Evolutionary conservation across 148 eudicot species (phyloP), one percentile per base, ranked within the genome.

Genomic region (Nepenthes mirabilis): DNA sequence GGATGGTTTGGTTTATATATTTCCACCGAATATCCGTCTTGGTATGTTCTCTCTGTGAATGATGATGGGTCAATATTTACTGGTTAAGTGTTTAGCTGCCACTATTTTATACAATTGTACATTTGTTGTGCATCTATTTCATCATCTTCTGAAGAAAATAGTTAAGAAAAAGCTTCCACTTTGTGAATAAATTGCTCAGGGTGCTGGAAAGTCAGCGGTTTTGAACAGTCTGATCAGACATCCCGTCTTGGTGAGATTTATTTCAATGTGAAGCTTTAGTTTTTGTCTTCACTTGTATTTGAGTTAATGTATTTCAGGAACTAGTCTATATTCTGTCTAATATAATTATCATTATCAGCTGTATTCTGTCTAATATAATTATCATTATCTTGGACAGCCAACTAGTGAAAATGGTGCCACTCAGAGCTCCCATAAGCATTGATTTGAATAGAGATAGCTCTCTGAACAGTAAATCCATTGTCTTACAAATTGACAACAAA

Each of bases 391-490:
- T 57, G 59, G 60, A 57, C 80, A 91, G 97, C 97, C 97, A 67
- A 91, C 97, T 47, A 95, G 97, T 69, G 97, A 91, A 81, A 91
- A 91, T 65, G 97, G 97, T 64, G 97, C 97, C 14, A 91, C 97
- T 13, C 86, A n/a, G 97, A 57, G 97, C 97, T 65, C 97, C 97
- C 34, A 91, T 91, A 66, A 83, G 85, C 74, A 81, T 91, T 59
- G 97, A 84, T 61, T 81, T 91, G 68, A 72, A 71, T 49, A 77
- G 95, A 71, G 97, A 91, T 78, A 58, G 79, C 62, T 82, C 95
- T 57, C 68, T 91, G 48, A 84, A 84, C 71, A 87, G 89, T 81
- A 91, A 84, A 68, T 80, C 97, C 34, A 85, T 91, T 65, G 68
- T 91, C 52, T 68, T 91, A 72, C 95, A 91, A 78, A 87, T 91